A percentile compares a stretch with the other conserved stretches of the same genome.
Conservation (phyloP, 179 eudicot genomes). For the Beta macrorhiza region DNA sequence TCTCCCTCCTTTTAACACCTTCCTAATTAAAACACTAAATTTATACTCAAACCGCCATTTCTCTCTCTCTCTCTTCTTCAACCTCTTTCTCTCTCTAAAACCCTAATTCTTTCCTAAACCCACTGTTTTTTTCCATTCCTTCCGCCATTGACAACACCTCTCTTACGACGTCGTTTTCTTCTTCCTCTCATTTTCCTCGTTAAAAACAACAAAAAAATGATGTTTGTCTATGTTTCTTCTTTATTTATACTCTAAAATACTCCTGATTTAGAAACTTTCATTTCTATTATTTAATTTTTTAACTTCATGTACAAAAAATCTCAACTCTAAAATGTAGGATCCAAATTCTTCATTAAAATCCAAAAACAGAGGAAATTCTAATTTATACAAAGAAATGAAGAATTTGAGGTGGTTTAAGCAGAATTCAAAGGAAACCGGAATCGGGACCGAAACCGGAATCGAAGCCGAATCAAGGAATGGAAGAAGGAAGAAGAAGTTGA, state of each 20-base stretch:
- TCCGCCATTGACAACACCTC: constrained; percentile 2
- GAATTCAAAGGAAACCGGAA: constrained; percentile 26
- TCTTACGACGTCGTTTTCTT: background rate
- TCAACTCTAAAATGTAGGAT: background rate
- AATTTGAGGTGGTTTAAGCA: constrained; percentile 67
- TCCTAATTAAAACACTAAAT: background rate
- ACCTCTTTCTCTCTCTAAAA: background rate
- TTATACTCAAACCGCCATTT: constrained; percentile 10
- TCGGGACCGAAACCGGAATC: background rate
- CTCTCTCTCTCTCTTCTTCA: background rate
- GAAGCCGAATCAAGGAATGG: background rate
- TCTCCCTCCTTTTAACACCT: background rate
- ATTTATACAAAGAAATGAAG: constrained; percentile 44
- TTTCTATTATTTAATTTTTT: background rate
- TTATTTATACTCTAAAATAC: background rate
- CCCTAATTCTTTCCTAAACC: constrained; percentile 9
- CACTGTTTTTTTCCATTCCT: background rate
- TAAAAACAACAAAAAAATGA: too few species aligned
- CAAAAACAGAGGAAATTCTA: too few species aligned
- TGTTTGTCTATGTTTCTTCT: background rate
- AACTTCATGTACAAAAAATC: background rate
- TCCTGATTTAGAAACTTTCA: background rate
- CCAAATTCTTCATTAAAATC: background rate
- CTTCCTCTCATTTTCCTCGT: background rate
- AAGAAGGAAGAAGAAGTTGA: constrained; percentile 37